A percentile compares a stretch with the other conserved stretches of the same genome.
Conservation (phyloP, 2,329 filamentous ascomycete species). For the Aspergillus spinulosporus region DNA sequence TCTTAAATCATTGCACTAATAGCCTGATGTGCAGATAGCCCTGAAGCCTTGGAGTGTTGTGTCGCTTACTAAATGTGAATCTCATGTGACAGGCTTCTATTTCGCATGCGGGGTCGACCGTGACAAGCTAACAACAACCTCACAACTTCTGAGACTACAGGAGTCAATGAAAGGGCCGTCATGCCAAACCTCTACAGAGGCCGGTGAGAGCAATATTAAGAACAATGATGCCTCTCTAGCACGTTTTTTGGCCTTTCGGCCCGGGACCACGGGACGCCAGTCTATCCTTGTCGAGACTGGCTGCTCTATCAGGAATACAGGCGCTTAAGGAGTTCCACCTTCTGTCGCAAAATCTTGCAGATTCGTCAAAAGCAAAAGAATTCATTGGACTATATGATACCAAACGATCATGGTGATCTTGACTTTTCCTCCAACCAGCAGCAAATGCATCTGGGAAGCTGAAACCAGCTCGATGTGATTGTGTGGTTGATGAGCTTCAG, state of each 20-base stretch:
- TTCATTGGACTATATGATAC: conserved; percentile 24
- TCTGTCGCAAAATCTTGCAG: conserved; percentile 16
- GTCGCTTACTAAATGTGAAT: not conserved
- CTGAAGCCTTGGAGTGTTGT: not conserved
- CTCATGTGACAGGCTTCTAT: conserved; percentile 4
- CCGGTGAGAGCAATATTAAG: not conserved
- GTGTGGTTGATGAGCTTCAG: conserved; percentile 26
- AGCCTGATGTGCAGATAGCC: conserved; percentile 7
- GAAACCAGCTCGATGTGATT: conserved; percentile 30
- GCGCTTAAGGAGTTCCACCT: conserved; percentile 38
- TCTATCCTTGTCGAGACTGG: conserved; percentile 30
- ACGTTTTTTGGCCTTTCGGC: not conserved
- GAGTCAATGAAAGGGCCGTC: not conserved
- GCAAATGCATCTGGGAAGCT: conserved; percentile 15
- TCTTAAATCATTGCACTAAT: not conserved
- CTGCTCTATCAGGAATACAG: conserved; percentile 33
- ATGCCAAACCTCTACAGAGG: not conserved
- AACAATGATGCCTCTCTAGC: not conserved
- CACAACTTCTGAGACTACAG: not conserved
- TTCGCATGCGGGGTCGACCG: conserved; percentile 5
- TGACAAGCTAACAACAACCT: conserved; percentile 2
- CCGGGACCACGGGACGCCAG: conserved; percentile 8
- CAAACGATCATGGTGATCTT: conserved; percentile 11
- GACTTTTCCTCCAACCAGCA: conserved; percentile 28
- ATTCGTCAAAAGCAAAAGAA: conserved; percentile 19